Evolutionary conservation across 2,329 filamentous ascomycete genomes (phyloP).

Genomic region (Paramyrothecium sp.): DNA sequence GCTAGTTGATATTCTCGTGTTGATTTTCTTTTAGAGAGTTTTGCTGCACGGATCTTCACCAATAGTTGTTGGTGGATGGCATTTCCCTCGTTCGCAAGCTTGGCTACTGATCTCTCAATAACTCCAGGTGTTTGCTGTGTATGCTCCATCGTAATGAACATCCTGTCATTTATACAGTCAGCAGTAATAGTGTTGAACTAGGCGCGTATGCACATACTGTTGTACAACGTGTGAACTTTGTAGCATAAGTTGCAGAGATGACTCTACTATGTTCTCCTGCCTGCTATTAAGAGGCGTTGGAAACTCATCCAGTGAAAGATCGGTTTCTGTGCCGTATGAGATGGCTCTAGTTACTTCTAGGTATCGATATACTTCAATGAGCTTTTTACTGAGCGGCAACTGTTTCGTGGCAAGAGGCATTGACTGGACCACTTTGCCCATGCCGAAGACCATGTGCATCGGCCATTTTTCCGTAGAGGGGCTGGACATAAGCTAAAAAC

Average conservation of each 20-base stretch:
- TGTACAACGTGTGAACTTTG: background rate
- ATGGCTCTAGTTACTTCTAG: slow-evolving; percentile 22
- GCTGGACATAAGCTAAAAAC: slow-evolving; percentile 19
- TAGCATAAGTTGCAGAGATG: slow-evolving; percentile 3
- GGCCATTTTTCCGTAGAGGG: slow-evolving; percentile 19
- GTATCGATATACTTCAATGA: slow-evolving; percentile 16
- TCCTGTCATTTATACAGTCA: background rate
- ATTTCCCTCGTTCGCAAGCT: slow-evolving; percentile 3
- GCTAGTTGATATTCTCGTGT: slow-evolving; percentile 9
- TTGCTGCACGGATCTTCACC: background rate
- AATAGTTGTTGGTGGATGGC: slow-evolving; percentile 6
- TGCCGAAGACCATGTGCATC: slow-evolving; percentile 24
- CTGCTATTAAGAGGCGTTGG: background rate
- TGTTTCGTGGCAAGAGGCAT: background rate
- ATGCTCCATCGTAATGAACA: background rate
- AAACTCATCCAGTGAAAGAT: slow-evolving; percentile 10
- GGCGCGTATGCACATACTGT: background rate
- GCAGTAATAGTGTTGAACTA: background rate
- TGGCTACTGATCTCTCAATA: background rate
- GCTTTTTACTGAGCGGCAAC: slow-evolving; percentile 4
- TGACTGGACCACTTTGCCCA: slow-evolving; percentile 16
- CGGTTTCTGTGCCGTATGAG: slow-evolving; percentile 18
- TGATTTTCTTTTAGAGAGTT: fast-evolving
- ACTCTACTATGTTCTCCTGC: background rate
- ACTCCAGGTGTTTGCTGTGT: background rate